Evolutionary conservation across 2,329 filamentous ascomycete species (phyloP), one percentile per base, ranked within the genome.

Genomic region (Fusarium verticillioides): DNA sequence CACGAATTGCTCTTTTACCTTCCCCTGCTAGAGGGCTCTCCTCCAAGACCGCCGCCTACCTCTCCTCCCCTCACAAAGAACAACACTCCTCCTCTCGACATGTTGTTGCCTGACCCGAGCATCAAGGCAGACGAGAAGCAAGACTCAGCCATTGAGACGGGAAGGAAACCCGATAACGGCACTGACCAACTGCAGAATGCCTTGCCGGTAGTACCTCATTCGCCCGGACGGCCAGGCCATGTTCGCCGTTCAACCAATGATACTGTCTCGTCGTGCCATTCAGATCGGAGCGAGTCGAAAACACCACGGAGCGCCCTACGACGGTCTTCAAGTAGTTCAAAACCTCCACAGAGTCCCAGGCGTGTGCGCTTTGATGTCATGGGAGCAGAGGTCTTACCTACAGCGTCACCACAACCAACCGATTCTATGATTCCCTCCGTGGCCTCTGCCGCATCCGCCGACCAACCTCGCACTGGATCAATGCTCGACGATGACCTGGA

Each of bases 1-100:
- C 82, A 83, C 77, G 89, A 91, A 74, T 87, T 92, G 72, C 81
- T 92, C 66, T 92, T 92, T 77, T 92, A 88, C 76, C 85, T 92
- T 62, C 89, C 90, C 49, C 83, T 92, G 62, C 85, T 92, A 61
- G 90, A 91, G 73, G 84, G 84, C 70, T 77, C 78, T 64, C 75
- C 77, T 57, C 75, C 77, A 53, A 66, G 70, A 62, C 70, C 75
- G 49, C 76, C 77, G 49, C 76, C 77, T 43, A 53, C 34, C 42
- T 67, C 73, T 34, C 61, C 76, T 61, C 71, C 70, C 42, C 56
- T 73, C 44, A 61, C 75, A 61, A 63, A 62, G 64, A 50, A 71
- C 61, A 47, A 69, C 65, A 52, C 68, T 49, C 62, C 70, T 39
- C 63, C 69, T 52, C 70, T 61, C 70, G 65, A 68, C 40, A 69